Base-by-base conservation (phyloP, 2,329 filamentous ascomycete species). In the Emmonsiellopsis sp. region DNA sequence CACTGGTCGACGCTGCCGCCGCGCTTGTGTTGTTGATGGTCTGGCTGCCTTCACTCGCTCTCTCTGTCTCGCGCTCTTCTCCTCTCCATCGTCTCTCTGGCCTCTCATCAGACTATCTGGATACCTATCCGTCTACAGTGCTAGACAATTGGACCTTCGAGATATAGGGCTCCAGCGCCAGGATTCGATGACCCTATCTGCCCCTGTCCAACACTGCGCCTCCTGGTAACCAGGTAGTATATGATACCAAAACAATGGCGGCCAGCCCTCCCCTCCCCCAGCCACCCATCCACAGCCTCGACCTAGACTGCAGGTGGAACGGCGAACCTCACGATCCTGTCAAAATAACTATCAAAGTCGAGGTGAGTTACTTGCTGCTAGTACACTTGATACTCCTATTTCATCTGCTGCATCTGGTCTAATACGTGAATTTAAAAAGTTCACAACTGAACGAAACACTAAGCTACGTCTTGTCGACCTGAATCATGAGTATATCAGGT, bases 241-340 rank as follows among this genome's bases (percentile, higher is more conserved):
- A 30, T 49, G 46, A n/a, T 40, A 31, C 20, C 7, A 7, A 7
- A 40, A 40, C 11, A 3, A 49, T 49, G 46, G 46, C 34, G 31
- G 26, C 10, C 5, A 9, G 34, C 9, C 2, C 35, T 40, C 31
- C 34, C 9, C 10, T 49, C 46, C 52, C 15, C 47, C 55, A 16
- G 47, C 51, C n/a, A 44, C 31, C 43, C 52, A 41, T 66, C 51
- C 62, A 53, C 40, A 62, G 65, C 30, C 58, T 70, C 7, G 64
- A 69, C 40, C 42, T 70, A 20, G 61, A 56, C 35, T 64, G 65
- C 11, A 61, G 61, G 11, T 70, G 68, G 68, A 59, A 58, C 50
- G 68, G 67, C 2, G 35, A 38, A 38, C 9, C 9, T 1, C 3
- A n/a, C 31, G 56, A 62, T 32, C 51, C 54, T 3, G 62, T 66